Conservation (phyloP, 2,329 filamentous ascomycete species). For the Botrytis paeoniae region DNA sequence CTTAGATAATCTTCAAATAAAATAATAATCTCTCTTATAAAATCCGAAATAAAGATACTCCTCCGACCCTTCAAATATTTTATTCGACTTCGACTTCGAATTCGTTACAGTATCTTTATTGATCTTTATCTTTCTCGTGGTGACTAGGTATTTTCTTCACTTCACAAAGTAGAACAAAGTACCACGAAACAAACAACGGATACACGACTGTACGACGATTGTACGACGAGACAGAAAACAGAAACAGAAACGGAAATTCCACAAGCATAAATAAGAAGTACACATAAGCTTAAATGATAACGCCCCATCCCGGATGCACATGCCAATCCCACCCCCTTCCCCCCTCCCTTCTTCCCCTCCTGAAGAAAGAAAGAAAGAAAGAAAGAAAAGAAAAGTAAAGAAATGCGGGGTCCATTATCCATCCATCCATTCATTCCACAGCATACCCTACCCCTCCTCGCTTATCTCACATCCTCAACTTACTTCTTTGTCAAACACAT, state of each 20-base stretch:
- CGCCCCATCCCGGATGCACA: too few relatives aligned
- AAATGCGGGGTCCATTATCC: neutral
- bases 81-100: too few relatives aligned
- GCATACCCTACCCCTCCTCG: neutral
- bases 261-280: neutral
- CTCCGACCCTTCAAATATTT: neutral
- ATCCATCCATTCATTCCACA: neutral
- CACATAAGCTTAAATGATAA: neutral
- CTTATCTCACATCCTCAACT: neutral
- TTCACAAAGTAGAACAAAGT: neutral
- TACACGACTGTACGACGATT: neutral
- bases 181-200: neutral
- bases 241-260: too few relatives aligned
- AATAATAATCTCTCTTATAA: too few relatives aligned
- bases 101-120: too few relatives aligned
- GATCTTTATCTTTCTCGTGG: too few relatives aligned
- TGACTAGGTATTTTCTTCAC: too few relatives aligned
- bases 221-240: neutral
- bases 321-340: neutral
- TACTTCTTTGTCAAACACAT: neutral
- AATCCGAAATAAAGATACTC: neutral
- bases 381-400: neutral
- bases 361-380: too few relatives aligned
- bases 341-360: neutral
- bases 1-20: too few relatives aligned